Conservation (phyloP, 345 rosid genomes). For the Rubroshorea leprosula region DNA sequence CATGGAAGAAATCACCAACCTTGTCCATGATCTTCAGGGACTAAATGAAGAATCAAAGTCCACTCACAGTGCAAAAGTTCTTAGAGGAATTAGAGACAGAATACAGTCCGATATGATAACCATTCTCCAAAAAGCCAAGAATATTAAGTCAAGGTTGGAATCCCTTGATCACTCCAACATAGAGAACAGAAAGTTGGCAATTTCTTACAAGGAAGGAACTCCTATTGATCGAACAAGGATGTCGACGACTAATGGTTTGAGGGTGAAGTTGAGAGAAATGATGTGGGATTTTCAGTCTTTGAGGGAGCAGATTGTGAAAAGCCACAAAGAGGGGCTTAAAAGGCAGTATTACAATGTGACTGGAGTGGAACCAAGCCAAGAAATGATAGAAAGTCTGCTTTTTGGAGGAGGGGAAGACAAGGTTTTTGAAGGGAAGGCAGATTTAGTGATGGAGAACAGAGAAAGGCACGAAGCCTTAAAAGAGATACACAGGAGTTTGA, state of each 20-base stretch:
- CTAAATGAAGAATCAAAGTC: conserved; percentile 64
- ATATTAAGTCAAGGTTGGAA: conserved; percentile 47
- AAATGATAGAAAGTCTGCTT: conserved; percentile 43
- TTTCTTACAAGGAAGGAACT: conserved; percentile 23
- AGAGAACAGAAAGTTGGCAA: conserved; percentile 12
- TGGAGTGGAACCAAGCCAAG: conserved; percentile 53
- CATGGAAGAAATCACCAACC: conserved; percentile 68
- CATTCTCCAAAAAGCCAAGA: conserved; percentile 52
- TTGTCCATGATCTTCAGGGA: conserved; percentile 56
- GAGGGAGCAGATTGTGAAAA: conserved; percentile 51
- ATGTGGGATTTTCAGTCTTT: conserved; percentile 56
- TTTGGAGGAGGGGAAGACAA: conserved; percentile 28
- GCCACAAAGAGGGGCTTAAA: conserved; percentile 53
- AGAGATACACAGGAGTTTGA: conserved; percentile 61
- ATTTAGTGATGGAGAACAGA: conserved; percentile 25
- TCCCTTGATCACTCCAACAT: conserved; percentile 41
- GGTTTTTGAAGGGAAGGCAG: conserved; percentile 26
- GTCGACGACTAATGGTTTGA: conserved; percentile 51
- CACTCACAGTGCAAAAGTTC: conserved; percentile 48
- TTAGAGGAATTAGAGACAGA: conserved; percentile 61
- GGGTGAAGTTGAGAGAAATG: conserved; percentile 41
- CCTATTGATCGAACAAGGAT: conserved; percentile 27
- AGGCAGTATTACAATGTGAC: conserved; percentile 51
- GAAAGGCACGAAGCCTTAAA: conserved; percentile 60
- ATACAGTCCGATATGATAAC: conserved; percentile 56